Conservation (phyloP, 148 eudicot species). For the Silene uniflora region DNA sequence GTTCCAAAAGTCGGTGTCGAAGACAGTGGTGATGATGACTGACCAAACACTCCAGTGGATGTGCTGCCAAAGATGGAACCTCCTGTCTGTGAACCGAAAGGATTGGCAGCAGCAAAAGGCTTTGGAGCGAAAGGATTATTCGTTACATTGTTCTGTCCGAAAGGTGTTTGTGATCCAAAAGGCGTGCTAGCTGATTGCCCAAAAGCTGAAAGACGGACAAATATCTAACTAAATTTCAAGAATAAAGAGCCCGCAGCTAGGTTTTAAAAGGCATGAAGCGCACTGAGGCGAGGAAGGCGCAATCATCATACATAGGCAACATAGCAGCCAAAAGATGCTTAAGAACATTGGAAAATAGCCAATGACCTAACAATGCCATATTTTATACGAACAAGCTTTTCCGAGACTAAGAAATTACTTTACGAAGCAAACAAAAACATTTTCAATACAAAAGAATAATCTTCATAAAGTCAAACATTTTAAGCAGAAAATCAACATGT, state of each 20-base stretch:
- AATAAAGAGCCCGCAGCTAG: no score
- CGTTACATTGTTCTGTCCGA: constrained; percentile 70
- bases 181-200: constrained; percentile 83
- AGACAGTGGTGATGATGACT: constrained; percentile 63
- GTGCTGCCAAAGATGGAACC: constrained; percentile 80
- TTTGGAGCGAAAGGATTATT: constrained; percentile 86
- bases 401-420: not conserved
- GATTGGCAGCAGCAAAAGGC: constrained; percentile 70
- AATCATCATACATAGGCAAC: not conserved
- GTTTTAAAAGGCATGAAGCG: no score
- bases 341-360: not conserved
- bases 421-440: not conserved
- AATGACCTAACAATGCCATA: not conserved
- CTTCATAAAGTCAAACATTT: not conserved
- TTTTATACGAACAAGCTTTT: not conserved
- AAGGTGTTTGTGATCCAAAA: constrained; percentile 78
- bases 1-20: constrained; percentile 79
- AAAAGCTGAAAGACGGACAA: constrained; percentile 51
- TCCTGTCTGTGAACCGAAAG: constrained; percentile 84
- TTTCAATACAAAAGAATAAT: not conserved
- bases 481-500: not conserved
- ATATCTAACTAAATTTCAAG: not conserved
- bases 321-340: not conserved
- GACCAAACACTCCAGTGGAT: constrained; percentile 93
- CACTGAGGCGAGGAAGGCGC: no score